Conservation (phyloP, 1,284 basidiomycete genomes). For the Apiotrichum veenhuisii region DNA sequence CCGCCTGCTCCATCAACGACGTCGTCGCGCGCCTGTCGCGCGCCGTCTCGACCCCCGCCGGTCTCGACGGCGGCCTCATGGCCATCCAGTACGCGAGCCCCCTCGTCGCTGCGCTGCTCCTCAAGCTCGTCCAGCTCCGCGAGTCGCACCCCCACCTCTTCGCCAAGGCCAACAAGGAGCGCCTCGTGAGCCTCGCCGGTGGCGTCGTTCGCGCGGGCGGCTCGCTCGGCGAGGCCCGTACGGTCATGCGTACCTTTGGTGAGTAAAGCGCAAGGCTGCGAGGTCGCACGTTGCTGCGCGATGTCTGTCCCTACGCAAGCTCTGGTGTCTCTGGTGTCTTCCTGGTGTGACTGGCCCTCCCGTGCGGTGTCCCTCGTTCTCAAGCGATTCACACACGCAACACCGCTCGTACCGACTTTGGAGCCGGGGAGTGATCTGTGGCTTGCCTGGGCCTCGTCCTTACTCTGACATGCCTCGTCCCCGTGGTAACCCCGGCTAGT, state of each 20-base stretch:
- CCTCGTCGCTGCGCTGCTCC: slow-evolving; percentile 35
- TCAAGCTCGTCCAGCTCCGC: slow-evolving; percentile 32
- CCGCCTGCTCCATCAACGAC: neutral
- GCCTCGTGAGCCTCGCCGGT: slow-evolving; percentile 28
- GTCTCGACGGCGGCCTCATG: slow-evolving; percentile 46
- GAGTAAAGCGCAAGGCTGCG: slow-evolving; percentile 11
- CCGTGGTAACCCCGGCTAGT: no score
- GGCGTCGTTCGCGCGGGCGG: slow-evolving; percentile 34
- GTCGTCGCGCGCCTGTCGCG: slow-evolving; percentile 31
- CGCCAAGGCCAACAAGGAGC: slow-evolving; percentile 2
- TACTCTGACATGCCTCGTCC: no score
- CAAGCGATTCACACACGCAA: no score
- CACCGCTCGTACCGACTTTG: no score
- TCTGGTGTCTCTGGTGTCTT: no score
- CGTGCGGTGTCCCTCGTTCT: no score
- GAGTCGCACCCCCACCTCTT: slow-evolving; percentile 20
- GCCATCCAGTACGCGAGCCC: slow-evolving; percentile 43
- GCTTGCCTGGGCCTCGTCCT: no score
- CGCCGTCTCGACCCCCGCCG: slow-evolving; percentile 34
- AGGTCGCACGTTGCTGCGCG: neutral
- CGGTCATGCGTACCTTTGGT: slow-evolving; percentile 47
- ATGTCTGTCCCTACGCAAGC: no score
- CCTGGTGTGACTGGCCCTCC: no score
- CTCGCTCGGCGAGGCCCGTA: slow-evolving; percentile 41
- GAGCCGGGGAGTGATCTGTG: no score